Percentiles rank a stretch among this genome's conserved stretches.
Evolutionary conservation across 2,329 filamentous ascomycete genomes (phyloP).

Genomic region (Colletotrichum sp.): DNA sequence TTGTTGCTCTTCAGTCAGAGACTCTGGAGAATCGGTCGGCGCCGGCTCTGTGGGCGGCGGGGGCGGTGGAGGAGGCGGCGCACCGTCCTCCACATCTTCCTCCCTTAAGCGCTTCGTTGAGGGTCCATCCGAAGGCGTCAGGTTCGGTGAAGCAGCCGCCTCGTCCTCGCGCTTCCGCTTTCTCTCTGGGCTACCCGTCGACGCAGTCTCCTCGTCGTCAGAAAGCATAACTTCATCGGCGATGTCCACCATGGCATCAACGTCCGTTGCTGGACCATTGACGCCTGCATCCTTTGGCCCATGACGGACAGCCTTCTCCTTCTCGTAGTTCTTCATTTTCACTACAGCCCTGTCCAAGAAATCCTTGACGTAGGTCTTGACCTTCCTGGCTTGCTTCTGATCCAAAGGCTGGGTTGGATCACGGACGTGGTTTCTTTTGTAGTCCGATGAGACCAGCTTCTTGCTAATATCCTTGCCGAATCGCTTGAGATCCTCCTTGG

Average conservation of each 20-base stretch:
- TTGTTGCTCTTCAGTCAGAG: slow-evolving; percentile 46
- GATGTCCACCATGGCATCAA: slow-evolving; percentile 33
- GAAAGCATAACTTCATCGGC: slow-evolving; percentile 43
- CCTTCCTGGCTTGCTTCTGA: slow-evolving; percentile 79
- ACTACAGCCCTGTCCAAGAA: slow-evolving; percentile 86
- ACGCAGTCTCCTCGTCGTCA: slow-evolving; percentile 49
- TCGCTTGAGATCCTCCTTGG: slow-evolving; percentile 75
- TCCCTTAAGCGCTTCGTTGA: slow-evolving; percentile 59
- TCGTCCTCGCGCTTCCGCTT: slow-evolving; percentile 70
- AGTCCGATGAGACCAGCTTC: slow-evolving; percentile 90
- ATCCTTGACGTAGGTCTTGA: slow-evolving; percentile 79
- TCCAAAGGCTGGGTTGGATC: slow-evolving; percentile 76
- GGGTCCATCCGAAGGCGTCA: slow-evolving; percentile 61
- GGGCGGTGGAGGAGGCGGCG: slow-evolving; percentile 55
- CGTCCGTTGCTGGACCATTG: slow-evolving; percentile 18
- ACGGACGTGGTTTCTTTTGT: slow-evolving; percentile 84
- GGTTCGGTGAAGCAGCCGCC: slow-evolving; percentile 44
- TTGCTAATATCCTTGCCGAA: slow-evolving; percentile 76
- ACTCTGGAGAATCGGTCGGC: slow-evolving; percentile 32
- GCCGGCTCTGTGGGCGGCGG: slow-evolving; percentile 40
- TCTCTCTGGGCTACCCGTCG: slow-evolving; percentile 54
- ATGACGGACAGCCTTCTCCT: slow-evolving; percentile 59
- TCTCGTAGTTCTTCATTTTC: slow-evolving; percentile 74
- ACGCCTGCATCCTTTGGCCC: slow-evolving; percentile 20
- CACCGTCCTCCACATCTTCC: slow-evolving; percentile 38